Evolutionary conservation across 352 stramenopile species (phyloP), one percentile per base, ranked within the genome.

Genomic region (Globisporangium yorkense): DNA sequence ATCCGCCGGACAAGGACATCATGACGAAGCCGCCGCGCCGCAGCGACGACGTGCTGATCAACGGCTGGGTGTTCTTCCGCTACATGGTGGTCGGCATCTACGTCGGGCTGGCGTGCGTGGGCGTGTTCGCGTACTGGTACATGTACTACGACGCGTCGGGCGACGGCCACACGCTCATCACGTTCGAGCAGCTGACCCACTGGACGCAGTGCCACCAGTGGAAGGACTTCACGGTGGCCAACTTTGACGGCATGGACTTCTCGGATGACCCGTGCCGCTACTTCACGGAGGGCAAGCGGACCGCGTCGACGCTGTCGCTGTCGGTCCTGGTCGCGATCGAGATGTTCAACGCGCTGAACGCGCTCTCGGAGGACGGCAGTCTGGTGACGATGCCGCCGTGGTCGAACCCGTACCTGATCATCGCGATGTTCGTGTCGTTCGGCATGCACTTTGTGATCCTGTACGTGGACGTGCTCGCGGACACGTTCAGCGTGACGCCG

Each of bases 41-140:
- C 60, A 96, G 84, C 46, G 87, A 98, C 65, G 97, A 99, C 63
- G 93, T 95, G 29, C 95, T 99, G 41, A 98, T 99, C 81, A 99
- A 97, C 45, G 74, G 80, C 48, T 99, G 96, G 96, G 87, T 99
- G 53, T 94, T 99, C 51, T 98, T 96, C 68, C 88, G 97, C 45
- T 99, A 99, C 81, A 90, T 98, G 78, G 85, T 98, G 52, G 85
- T 98, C 43, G 94, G 93, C 44, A 98, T 98, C 51, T 97, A 97
- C 68, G 90, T 97, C 6, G 90, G 90, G 37, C 84, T 96, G 53
- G 89, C 89, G 5, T 96, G 88, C 56, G 91, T 98, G 6, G 90
- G 89, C 33, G 77, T 97, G 40, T 97, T 98, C 65, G 91, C 88
- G 40, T 96, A 96, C 77, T 97, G 91, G 92, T 98, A 96, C 79